Evolutionary conservation across 495 filamentous ascomycete genomes (phyloP), one percentile per base, ranked within the genome.

Genomic region (Aspergillus incahuasiensis): DNA sequence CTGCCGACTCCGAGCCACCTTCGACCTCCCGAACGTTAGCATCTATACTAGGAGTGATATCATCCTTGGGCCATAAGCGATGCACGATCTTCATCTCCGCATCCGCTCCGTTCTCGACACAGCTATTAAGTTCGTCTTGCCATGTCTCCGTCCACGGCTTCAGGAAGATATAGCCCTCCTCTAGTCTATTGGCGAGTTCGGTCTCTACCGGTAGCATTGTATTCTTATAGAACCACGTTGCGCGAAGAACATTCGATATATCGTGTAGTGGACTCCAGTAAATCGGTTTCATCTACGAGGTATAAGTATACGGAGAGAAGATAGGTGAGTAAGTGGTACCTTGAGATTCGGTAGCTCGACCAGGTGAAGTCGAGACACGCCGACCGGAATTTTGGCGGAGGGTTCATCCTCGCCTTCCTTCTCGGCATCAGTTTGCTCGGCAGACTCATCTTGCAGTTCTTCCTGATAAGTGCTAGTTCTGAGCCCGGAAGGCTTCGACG

Each of bases 191-290:
- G 25, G 94, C 92, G 35, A 96, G 86, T n/a, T 83, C 78, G 4
- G 88, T 81, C 61, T 96, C 89, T 8, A 98, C 85, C 1, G 94
- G 94, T 24, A 86, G 73, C 89, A 97, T 95, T 3, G 89, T 91
- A 63, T 96, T 91, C 64, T 85, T 87, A 68, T 97, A 97, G 65
- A 98, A 97, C 94, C 94, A 98, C 0, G 94, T 97, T 1, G 89
- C 91, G 39, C 94, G 82, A 63, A 88, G 73, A 7, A 97, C 92
- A 9, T 79, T 76, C 8, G 89, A 86, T 15, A 96, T 80, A 64
- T 98, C 94, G 59, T 95, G 89, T 19, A 97, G 80, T n/a, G 94
- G 92, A 32, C 85, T 91, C 94, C 94, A 98, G 63, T 98, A 98
- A 39, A 97, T 97, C 0, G 94, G 94, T 67, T 92, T 87, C 91